Percentiles rank a stretch among this genome's conserved stretches.
phyloP scores from a whole-genome alignment of 768 basidiomycete genomes.

The Boletus pseudopeckii region DNA sequence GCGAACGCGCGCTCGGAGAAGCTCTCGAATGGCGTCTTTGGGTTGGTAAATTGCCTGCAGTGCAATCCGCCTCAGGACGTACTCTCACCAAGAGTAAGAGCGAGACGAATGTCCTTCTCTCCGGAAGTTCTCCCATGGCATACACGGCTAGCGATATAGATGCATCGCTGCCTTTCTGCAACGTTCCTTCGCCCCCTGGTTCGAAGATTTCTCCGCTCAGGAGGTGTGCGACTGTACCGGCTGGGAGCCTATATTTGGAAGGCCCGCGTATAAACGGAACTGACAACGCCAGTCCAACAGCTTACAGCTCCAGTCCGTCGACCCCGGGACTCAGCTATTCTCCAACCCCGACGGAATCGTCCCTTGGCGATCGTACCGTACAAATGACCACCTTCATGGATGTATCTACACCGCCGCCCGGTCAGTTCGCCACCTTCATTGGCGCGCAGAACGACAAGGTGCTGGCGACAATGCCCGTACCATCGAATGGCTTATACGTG shows the following conservation, averaged over 20 bases:
- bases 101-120: slow-evolving; percentile 37
- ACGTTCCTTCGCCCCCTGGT: slow-evolving; percentile 12
- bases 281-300: slow-evolving; percentile 25
- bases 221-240: slow-evolving; percentile 43
- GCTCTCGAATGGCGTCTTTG: slow-evolving; percentile 90
- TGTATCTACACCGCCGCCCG: slow-evolving; percentile 33
- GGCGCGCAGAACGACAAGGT: slow-evolving; percentile 37
- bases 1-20: slow-evolving; percentile 84
- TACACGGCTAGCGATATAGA: slow-evolving; percentile 3
- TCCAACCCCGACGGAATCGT: slow-evolving; percentile 58
- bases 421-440: slow-evolving; percentile 35
- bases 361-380: slow-evolving; percentile 51
- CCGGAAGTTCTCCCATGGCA: background rate
- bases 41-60: slow-evolving; percentile 68
- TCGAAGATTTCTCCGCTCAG: slow-evolving; percentile 30
- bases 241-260: slow-evolving; percentile 28
- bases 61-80: slow-evolving; percentile 34
- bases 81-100: slow-evolving; percentile 50
- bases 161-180: background rate
- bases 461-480: slow-evolving; percentile 16
- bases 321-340: slow-evolving; percentile 58
- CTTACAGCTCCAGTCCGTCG: slow-evolving; percentile 38
- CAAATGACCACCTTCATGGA: slow-evolving; percentile 56
- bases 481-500: slow-evolving; percentile 18
- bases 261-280: slow-evolving; percentile 3